phyloP scores from a whole-genome alignment of 352 stramenopile species.

The Globisporangium uncinulatum region DNA sequence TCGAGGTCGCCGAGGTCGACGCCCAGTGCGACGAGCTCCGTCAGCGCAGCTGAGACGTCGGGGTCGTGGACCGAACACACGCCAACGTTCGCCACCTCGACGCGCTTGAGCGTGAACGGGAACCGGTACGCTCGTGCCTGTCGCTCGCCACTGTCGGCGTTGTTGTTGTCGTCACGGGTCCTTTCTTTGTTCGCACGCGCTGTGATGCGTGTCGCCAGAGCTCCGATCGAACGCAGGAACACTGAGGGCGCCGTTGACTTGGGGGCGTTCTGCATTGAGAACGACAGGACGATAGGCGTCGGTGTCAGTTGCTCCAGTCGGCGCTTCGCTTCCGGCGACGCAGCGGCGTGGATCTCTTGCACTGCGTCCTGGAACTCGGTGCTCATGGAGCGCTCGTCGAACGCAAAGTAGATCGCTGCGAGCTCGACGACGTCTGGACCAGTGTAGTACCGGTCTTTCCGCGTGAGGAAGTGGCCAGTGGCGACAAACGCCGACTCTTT shows the following conservation, averaged over 20 bases:
- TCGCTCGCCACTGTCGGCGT: too few relatives aligned
- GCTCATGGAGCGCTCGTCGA: not conserved
- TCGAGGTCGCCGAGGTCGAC: too few relatives aligned
- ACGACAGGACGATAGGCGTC: not conserved
- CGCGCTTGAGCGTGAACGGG: not conserved
- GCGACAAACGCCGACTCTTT: too few relatives aligned
- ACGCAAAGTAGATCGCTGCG: not conserved
- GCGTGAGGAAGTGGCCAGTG: too few relatives aligned
- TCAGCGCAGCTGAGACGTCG: not conserved
- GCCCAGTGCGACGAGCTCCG: not conserved
- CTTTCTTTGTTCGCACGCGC: too few relatives aligned
- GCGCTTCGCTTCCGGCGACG: not conserved
- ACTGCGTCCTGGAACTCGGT: not conserved
- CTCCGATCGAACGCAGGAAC: not conserved
- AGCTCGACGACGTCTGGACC: not conserved
- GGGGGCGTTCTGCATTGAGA: not conserved
- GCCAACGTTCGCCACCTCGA: not conserved
- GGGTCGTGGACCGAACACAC: not conserved
- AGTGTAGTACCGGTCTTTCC: too few relatives aligned
- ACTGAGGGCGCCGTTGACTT: not conserved
- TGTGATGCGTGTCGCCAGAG: not conserved
- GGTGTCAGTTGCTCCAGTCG: not conserved
- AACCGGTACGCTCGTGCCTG: not conserved
- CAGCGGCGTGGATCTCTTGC: not conserved
- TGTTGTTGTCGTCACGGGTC: too few relatives aligned